Percentiles rank a stretch among this genome's conserved stretches.
These are phyloP conservation scores for Aspergillus candidus DNA, from an alignment of 2,329 filamentous ascomycete species.

Conservation along the genomic window DNA sequence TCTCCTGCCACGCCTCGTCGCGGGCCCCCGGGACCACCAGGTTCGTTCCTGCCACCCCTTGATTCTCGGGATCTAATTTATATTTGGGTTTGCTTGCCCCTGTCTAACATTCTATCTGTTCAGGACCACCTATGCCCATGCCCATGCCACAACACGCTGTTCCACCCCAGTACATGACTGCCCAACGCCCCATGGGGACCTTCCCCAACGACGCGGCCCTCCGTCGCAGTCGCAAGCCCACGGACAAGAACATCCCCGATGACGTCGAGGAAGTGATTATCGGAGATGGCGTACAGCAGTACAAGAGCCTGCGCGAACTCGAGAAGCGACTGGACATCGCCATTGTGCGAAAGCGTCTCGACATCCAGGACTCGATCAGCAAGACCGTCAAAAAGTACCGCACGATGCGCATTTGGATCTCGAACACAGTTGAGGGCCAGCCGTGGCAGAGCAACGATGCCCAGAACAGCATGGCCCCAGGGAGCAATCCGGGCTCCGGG, in stretches of 20 bases:
- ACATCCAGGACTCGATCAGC: conserved; percentile 76
- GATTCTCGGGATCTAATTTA: conserved; percentile 3
- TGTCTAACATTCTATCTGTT: conserved; percentile 8
- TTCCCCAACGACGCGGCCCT: conserved; percentile 51
- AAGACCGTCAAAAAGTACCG: conserved; percentile 71
- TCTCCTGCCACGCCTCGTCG: conserved; percentile 40
- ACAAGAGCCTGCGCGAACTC: conserved; percentile 75
- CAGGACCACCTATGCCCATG: conserved; percentile 30
- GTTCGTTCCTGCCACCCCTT: conserved; percentile 21
- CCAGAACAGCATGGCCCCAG: conserved; percentile 59
- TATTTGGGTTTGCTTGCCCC: conserved; percentile 8
- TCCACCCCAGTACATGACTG: conserved; percentile 33
- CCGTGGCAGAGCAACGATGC: conserved; percentile 90
- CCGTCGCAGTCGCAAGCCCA: conserved; percentile 79
- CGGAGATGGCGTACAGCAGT: conserved; percentile 74
- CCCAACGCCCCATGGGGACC: conserved; percentile 29
- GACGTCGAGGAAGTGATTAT: conserved; percentile 77
- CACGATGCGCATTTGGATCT: conserved; percentile 88
- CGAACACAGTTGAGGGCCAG: conserved; percentile 90
- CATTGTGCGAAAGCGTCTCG: conserved; percentile 88
- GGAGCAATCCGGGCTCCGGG: conserved; percentile 32
- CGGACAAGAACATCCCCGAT: conserved; percentile 90
- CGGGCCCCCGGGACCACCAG: conserved; percentile 29
- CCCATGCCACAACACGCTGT: conserved; percentile 33
- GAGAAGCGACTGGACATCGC: conserved; percentile 86